Evolutionary conservation across 2,329 filamentous ascomycete species (phyloP).

Genomic region (Neophaeococcomyces aloes): DNA sequence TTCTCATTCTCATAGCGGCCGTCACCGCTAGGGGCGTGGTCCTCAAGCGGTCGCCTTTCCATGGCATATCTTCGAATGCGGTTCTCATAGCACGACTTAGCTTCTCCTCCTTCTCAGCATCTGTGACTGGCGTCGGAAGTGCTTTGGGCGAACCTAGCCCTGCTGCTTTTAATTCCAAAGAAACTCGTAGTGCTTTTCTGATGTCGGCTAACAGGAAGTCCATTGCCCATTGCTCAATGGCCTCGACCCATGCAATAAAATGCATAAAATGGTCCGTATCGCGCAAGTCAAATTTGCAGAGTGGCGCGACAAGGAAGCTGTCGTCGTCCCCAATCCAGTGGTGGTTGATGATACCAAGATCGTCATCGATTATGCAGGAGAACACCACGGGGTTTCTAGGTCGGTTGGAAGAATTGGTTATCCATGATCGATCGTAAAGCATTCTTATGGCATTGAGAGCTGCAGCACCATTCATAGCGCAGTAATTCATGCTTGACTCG

Average conservation of each 20-base stretch:
- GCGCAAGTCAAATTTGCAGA: constrained; percentile 19
- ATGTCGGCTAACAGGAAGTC: constrained; percentile 15
- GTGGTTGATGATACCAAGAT: constrained; percentile 18
- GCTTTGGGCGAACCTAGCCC: background rate
- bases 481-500: constrained; percentile 18
- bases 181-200: constrained; percentile 12
- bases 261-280: constrained; percentile 12
- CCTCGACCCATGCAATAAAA: constrained; percentile 19
- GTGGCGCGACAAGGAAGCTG: constrained; percentile 16
- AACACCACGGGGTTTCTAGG: constrained; percentile 11
- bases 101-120: constrained; percentile 7
- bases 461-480: constrained; percentile 17
- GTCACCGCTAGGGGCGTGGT: constrained; percentile 3
- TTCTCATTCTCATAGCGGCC: constrained; percentile 7
- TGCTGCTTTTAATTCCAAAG: background rate
- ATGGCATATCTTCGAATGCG: constrained; percentile 6
- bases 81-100: constrained; percentile 2
- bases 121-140: constrained; percentile 1
- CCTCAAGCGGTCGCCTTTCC: constrained; percentile 5
- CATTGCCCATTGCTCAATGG: constrained; percentile 19
- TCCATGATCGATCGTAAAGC: background rate
- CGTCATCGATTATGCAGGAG: constrained; percentile 18
- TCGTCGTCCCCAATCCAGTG: constrained; percentile 16
- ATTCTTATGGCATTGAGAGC: background rate
- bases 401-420: background rate